phyloP scores from a whole-genome alignment of 2,329 filamentous ascomycete species.

The Blastomyces emzantsi region DNA sequence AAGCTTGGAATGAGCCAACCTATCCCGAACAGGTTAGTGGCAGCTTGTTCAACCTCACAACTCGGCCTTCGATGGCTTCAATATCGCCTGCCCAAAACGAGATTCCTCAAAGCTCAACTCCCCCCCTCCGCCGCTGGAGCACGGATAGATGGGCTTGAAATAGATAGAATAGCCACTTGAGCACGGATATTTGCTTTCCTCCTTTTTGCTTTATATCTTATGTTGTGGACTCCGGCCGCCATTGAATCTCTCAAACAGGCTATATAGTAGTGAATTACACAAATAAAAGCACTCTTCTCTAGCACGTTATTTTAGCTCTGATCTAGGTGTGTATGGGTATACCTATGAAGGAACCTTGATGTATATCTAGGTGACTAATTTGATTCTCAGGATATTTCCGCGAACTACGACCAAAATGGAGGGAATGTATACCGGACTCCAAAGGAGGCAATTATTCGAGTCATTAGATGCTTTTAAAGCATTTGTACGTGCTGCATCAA shows the following conservation, averaged over 20 bases:
- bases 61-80: not conserved
- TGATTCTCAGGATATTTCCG: not conserved
- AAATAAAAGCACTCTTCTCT: not conserved
- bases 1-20: not conserved
- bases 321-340: not conserved
- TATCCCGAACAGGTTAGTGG: not conserved
- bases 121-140: not conserved
- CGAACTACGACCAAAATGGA: constrained; percentile 20
- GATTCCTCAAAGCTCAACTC: not conserved
- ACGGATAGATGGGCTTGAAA: not conserved
- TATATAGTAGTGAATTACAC: not conserved
- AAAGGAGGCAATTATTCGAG: constrained; percentile 31
- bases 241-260: not conserved
- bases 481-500: constrained; percentile 33
- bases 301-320: not conserved
- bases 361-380: not conserved
- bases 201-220: not conserved
- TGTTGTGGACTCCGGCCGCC: not conserved
- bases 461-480: constrained; percentile 34
- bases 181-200: not conserved
- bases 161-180: not conserved
- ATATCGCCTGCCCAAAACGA: not conserved
- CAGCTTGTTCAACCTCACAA: not conserved
- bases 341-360: not conserved
- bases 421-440: constrained; percentile 34